These are phyloP conservation scores for Neobulgaria alba DNA, from an alignment of 2,329 filamentous ascomycete species.

Conservation along the genomic window DNA sequence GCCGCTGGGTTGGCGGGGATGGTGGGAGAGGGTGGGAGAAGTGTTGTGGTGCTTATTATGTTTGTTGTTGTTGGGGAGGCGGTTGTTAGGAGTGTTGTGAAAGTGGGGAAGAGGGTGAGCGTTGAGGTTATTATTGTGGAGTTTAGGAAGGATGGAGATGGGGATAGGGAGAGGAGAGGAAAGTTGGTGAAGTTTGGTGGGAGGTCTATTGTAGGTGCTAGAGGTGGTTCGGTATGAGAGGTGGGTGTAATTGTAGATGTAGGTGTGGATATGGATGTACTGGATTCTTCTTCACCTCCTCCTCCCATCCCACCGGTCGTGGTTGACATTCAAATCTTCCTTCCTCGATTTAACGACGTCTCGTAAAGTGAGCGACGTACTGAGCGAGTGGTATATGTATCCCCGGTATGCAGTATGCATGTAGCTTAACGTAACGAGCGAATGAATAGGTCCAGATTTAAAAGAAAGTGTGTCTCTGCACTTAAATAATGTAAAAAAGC, in stretches of 20 bases:
- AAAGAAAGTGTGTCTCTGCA: too few species aligned
- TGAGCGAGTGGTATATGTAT: too few species aligned
- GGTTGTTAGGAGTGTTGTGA: not conserved
- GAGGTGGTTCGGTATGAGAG: too few species aligned
- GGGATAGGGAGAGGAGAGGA: too few species aligned
- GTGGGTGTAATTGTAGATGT: not conserved
- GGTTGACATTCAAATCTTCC: not conserved
- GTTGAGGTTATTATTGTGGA: not conserved
- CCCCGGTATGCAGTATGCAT: too few species aligned
- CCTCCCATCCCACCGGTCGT: not conserved
- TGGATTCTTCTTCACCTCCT: too few species aligned
- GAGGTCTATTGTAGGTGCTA: not conserved
- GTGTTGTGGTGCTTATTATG: not conserved
- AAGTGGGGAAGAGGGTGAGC: not conserved
- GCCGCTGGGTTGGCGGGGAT: not conserved
- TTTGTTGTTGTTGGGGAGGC: not conserved
- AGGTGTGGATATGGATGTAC: not conserved
- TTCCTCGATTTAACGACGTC: not conserved
- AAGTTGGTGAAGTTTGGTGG: not conserved
- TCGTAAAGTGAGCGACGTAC: too few species aligned
- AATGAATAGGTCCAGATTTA: too few species aligned
- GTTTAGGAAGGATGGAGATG: not conserved
- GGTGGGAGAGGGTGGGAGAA: not conserved
- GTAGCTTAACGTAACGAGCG: too few species aligned
- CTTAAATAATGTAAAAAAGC: too few species aligned